Base-by-base conservation (phyloP, 169 alveolate species). In the Plasmodium vinckei region DNA sequence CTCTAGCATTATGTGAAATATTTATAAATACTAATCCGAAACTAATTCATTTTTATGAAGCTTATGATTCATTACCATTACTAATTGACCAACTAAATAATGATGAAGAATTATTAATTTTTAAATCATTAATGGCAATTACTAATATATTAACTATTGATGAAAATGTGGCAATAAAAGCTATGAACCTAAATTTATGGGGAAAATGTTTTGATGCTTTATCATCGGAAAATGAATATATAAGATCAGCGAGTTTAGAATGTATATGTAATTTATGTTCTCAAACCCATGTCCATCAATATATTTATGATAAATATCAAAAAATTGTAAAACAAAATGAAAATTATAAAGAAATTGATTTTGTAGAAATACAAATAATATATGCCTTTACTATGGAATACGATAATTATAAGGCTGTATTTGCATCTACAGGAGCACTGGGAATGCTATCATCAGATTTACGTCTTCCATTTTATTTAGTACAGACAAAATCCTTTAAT, bases 231-330 rank as follows among this genome's bases (percentile, higher is more conserved):
- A 82, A 82, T 67, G 72, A 67, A 5, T 56, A 42, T 47, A 51
- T 82, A 67, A 44, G 71, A 70, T 44, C 82, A 0, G 84, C 90
- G 25, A 67, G 84, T 60, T 82, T 82, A 82, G 90, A 82, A 60
- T 82, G 90, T 47, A 82, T 82, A 42, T 82, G 90, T 49, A 82
- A 82, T 71, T 82, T 82, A 44, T 82, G 90, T 53, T 65, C 90
- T 5, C 90, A 82, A 61, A 15, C 90, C 4, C 44, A 82, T 59
- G 90, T 82, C 27, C 90, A 82, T 82, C 82, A 82, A 60, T 82
- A 82, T 47, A 47, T 82, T 17, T 82, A 82, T 39, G 72, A 82
- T 51, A 82, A 82, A 46, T 82, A 82, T 82, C 75, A 82, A 82
- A 82, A 67, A 67, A 51, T 82, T 53, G 15, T 51, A 13, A 44